Evolutionary conservation across 164 flowering plant genomes (phyloP), one percentile per base, ranked within the genome.

Genomic region (Brasenia schreberi): DNA sequence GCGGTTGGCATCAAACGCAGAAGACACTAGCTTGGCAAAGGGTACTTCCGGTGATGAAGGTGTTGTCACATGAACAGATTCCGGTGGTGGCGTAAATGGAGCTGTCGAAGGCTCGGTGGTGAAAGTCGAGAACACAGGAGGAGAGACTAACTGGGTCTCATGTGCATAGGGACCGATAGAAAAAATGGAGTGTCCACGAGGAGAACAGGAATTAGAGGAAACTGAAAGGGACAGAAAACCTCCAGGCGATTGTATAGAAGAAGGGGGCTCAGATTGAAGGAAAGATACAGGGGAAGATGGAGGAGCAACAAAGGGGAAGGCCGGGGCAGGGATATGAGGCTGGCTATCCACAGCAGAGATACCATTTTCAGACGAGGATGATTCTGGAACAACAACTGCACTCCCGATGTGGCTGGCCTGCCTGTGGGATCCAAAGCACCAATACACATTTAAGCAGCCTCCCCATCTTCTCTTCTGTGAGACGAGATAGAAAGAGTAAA

Each of bases 31-130:
- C 78, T 76, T 78, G 43, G 99, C 99, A 81, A 90, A 95, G 42
- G 99, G 99, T 5, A 95, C 99, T 78, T 95, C 99, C 17, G 99
- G 99, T 1, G 99, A 95, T 33, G 99, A 87, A 62, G 99, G 99
- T 49, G 97, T 95, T 5, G 99, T 92, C 75, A 90, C 69, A 70
- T 92, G 97, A 63, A 87, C 79, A 11, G 90, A 83, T 72, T 95
- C 99, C 0, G 97, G 92, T 7, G 97, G 97, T 61, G 99, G 97
- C 67, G 97, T 92, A 58, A 85, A 83, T 6, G 99, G 97, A 65
- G 99, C 97, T 53, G 97, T 88, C 14, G 97, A 88, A n/a, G 97
- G 97, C 70, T 89, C 97, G 39, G 99, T 95, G 18, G 89, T 89
- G 78, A 83, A 87, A 43, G 92, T 81, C 18, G 97, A 95, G 82